A percentile compares a stretch with the other conserved stretches of the same genome.
Conservation (phyloP, 2,329 filamentous ascomycete species). For the Colletotrichum salicis region DNA sequence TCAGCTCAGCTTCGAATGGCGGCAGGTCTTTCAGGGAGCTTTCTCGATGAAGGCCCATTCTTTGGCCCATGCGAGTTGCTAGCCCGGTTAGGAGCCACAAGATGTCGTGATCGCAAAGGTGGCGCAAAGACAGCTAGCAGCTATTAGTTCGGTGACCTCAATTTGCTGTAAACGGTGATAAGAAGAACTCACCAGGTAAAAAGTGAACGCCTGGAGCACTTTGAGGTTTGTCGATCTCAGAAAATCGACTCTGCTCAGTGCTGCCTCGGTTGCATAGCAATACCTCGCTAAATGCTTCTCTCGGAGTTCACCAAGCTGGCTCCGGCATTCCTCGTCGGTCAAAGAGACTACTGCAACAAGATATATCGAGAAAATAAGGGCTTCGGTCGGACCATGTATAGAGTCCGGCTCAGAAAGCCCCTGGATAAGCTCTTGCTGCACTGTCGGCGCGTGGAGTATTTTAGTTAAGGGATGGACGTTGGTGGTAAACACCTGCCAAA, state of each 20-base stretch:
- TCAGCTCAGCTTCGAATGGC: constrained; percentile 74
- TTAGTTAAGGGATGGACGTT: constrained; percentile 81
- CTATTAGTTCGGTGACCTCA: constrained; percentile 30
- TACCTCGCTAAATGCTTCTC: constrained; percentile 62
- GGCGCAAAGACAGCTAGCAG: constrained; percentile 62
- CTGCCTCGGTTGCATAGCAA: constrained; percentile 60
- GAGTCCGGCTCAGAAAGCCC: constrained; percentile 3
- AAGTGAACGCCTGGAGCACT: constrained; percentile 66
- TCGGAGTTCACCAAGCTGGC: constrained; percentile 59
- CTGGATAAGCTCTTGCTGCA: constrained; percentile 56
- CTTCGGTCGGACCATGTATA: constrained; percentile 58
- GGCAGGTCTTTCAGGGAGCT: constrained; percentile 64
- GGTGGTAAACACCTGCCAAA: constrained; percentile 80
- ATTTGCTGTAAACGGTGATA: too few relatives aligned
- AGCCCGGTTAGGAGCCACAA: constrained; percentile 71
- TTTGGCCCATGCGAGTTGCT: constrained; percentile 71
- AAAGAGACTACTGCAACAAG: constrained; percentile 67
- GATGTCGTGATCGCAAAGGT: constrained; percentile 67
- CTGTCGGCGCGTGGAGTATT: constrained; percentile 74
- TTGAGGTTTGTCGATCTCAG: constrained; percentile 66
- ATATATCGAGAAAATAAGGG: constrained; percentile 72
- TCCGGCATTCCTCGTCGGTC: constrained; percentile 65
- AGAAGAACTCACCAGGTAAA: constrained; percentile 60
- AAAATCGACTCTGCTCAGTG: constrained; percentile 65
- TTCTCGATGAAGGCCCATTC: constrained; percentile 74